A percentile compares a stretch with the other conserved stretches of the same genome.
Conservation (phyloP, 345 rosid genomes). For the Citrus inodora region DNA sequence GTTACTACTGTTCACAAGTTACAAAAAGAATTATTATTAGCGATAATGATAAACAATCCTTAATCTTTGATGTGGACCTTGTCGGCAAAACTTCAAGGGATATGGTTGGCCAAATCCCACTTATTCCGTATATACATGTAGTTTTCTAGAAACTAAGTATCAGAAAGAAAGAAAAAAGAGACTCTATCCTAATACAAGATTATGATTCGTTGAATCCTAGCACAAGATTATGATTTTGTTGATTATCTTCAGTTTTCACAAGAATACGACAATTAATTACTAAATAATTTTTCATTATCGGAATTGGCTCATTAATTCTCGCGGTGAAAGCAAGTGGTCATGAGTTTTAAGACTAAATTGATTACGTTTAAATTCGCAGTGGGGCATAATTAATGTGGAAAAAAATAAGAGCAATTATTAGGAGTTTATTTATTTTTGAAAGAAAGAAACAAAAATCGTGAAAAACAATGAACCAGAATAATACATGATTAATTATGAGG, state of each 20-base stretch:
- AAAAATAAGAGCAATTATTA: background rate
- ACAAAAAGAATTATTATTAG: background rate
- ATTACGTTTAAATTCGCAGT: too few species aligned
- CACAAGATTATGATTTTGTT: background rate
- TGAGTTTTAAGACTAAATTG: too few species aligned
- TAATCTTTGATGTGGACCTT: background rate
- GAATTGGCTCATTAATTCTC: too few species aligned
- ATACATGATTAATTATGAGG: background rate
- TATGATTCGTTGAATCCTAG: background rate
- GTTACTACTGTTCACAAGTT: background rate
- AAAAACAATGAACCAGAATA: background rate
- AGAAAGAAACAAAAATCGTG: background rate
- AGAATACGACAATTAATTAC: background rate
- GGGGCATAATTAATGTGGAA: too few species aligned
- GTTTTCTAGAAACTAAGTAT: background rate
- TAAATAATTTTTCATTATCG: too few species aligned
- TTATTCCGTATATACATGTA: too few species aligned
- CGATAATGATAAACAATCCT: constrained; percentile 9
- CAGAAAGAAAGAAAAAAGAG: background rate
- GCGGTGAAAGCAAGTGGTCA: too few species aligned
- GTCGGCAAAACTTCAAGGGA: background rate
- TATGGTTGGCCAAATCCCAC: background rate
- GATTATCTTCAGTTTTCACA: background rate
- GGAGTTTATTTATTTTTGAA: background rate
- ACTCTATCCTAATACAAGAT: background rate